These are phyloP conservation scores for Zizania latifolia DNA, from an alignment of 176 grass and related monocot genomes.

Conservation along the genomic window DNA sequence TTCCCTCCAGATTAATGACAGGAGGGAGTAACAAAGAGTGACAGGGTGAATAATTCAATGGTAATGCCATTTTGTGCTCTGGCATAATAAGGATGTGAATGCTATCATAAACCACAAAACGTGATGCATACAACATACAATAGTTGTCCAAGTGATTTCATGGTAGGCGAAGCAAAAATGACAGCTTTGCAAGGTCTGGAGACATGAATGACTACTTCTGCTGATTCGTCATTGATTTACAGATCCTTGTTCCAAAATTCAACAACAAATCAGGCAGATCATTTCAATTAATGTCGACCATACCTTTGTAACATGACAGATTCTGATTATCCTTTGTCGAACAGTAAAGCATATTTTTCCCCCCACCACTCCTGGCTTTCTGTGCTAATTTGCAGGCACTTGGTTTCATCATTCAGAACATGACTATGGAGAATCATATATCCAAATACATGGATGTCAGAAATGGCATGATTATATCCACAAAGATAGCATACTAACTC, in stretches of 20 bases:
- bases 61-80: neutral
- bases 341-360: conserved; percentile 17
- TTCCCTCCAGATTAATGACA: too few species aligned
- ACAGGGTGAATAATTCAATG: neutral
- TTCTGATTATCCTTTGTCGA: conserved; percentile 22
- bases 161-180: conserved; percentile 5
- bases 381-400: neutral
- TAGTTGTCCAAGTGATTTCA: conserved; percentile 29
- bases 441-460: conserved; percentile 12
- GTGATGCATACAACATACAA: neutral
- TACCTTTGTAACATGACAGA: conserved; percentile 7
- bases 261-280: conserved; percentile 7
- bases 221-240: conserved; percentile 15
- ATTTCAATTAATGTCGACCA: conserved; percentile 22
- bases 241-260: conserved; percentile 20
- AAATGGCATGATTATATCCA: conserved; percentile 4
- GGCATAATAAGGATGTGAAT: neutral
- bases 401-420: conserved; percentile 31
- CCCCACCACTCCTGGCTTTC: conserved; percentile 21
- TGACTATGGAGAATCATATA: neutral
- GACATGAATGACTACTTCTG: conserved; percentile 32
- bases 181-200: conserved; percentile 1
- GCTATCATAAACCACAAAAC: neutral
- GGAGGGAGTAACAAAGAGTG: neutral
- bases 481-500: too few species aligned